These are phyloP conservation scores for Populus alba DNA, from an alignment of 345 rosid species.

Conservation along the genomic window DNA sequence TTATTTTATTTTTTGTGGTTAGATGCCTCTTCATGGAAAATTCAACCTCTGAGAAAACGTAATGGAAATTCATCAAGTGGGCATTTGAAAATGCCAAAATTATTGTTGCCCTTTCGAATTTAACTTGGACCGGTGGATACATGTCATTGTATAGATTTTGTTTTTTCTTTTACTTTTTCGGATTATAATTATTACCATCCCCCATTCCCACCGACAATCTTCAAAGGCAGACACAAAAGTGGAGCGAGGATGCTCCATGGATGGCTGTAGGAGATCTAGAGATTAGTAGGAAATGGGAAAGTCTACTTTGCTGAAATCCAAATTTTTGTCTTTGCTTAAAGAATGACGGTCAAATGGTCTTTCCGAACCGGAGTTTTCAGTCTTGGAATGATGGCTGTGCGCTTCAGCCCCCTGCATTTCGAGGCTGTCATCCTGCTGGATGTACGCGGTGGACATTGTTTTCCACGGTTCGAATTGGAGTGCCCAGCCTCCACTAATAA, in stretches of 20 bases:
- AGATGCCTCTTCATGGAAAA: background rate
- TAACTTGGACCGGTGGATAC: background rate
- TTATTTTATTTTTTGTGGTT: no score
- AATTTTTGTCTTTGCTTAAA: background rate
- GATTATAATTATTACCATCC: background rate
- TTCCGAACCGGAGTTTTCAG: background rate
- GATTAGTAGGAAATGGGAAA: background rate
- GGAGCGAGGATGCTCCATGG: background rate
- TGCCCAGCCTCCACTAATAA: no score
- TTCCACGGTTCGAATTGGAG: background rate
- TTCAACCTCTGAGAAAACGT: background rate
- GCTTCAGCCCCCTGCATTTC: no score
- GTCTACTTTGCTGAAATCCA: background rate
- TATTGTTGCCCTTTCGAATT: background rate
- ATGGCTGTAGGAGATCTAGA: background rate
- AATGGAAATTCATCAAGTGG: background rate
- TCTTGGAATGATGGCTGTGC: background rate
- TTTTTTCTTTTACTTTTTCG: background rate
- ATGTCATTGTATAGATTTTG: background rate
- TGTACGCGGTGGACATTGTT: background rate
- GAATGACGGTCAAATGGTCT: no score
- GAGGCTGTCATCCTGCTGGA: no score
- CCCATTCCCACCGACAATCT: slow-evolving; percentile 6
- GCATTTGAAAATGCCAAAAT: background rate
- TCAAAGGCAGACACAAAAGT: background rate